phyloP scores from a whole-genome alignment of 306 rosid species.

The Fragaria vesca region DNA sequence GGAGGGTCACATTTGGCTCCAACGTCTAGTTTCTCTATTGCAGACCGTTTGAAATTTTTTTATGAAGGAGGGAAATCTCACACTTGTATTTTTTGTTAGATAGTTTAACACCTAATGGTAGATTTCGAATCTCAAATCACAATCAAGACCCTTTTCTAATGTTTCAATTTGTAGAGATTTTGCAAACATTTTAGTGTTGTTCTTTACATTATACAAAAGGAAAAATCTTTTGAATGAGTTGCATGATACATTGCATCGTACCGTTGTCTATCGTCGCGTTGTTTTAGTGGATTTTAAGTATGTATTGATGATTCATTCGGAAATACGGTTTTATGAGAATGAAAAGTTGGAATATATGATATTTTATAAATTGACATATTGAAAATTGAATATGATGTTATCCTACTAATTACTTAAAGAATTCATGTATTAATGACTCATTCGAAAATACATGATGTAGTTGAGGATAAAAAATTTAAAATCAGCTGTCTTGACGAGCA shows the following conservation, averaged over 20 bases:
- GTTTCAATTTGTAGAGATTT: not conserved
- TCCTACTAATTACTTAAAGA: too few species aligned
- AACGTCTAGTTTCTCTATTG: slow-evolving; percentile 48
- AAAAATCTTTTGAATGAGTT: not conserved
- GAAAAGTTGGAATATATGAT: not conserved
- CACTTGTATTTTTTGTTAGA: not conserved
- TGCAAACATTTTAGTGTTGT: slow-evolving; percentile 9
- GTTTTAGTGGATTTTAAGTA: not conserved
- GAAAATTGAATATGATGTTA: too few species aligned
- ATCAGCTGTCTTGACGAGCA: too few species aligned
- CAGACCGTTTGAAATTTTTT: not conserved
- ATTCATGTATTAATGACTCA: too few species aligned
- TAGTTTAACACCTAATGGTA: not conserved
- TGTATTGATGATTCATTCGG: not conserved
- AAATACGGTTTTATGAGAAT: not conserved
- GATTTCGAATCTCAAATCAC: slow-evolving; percentile 8
- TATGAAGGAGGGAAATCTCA: slow-evolving; percentile 3
- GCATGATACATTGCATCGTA: not conserved
- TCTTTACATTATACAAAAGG: not conserved
- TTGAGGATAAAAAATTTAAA: too few species aligned
- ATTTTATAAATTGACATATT: too few species aligned
- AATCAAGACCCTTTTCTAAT: not conserved
- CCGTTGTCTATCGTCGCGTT: not conserved
- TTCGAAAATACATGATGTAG: too few species aligned
- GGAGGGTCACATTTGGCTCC: slow-evolving; percentile 37